A percentile compares a stretch with the other conserved stretches of the same genome.
phyloP scores from a whole-genome alignment of 345 rosid species.

The Cardamine occulta region DNA sequence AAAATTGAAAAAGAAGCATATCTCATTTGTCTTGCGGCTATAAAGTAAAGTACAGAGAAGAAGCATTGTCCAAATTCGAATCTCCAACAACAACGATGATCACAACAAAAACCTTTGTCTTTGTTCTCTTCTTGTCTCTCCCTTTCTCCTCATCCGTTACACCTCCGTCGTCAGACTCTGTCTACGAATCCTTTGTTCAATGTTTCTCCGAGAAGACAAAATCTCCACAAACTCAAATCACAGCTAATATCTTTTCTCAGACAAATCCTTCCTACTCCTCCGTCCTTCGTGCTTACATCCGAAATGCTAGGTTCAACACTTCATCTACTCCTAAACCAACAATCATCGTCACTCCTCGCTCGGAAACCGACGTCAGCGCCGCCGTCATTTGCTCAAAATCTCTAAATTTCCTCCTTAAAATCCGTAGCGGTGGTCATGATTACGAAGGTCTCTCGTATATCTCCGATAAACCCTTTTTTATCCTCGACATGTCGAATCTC shows the following conservation, averaged over 20 bases:
- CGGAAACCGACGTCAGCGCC: slow-evolving; percentile 53
- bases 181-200: slow-evolving; percentile 47
- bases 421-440: slow-evolving; percentile 67
- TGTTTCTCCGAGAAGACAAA: slow-evolving; percentile 47
- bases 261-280: slow-evolving; percentile 49
- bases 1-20: not conserved
- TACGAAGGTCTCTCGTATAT: slow-evolving; percentile 56
- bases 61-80: not conserved
- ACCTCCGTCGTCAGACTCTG: slow-evolving; percentile 31
- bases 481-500: slow-evolving; percentile 62
- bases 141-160: slow-evolving; percentile 15
- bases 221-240: slow-evolving; percentile 37
- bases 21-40: slow-evolving; percentile 8
- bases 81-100: slow-evolving; percentile 6
- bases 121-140: slow-evolving; percentile 19
- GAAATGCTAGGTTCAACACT: slow-evolving; percentile 58
- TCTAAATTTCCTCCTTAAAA: slow-evolving; percentile 49
- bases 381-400: slow-evolving; percentile 53
- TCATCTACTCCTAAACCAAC: slow-evolving; percentile 51
- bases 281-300: slow-evolving; percentile 51
- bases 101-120: not conserved
- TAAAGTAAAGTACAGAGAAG: slow-evolving; percentile 19
- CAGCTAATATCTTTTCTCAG: slow-evolving; percentile 43
- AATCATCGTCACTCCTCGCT: slow-evolving; percentile 52
- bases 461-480: slow-evolving; percentile 51